Conservation (phyloP, 2,329 filamentous ascomycete genomes). For the Aspergillus viridinutans region DNA sequence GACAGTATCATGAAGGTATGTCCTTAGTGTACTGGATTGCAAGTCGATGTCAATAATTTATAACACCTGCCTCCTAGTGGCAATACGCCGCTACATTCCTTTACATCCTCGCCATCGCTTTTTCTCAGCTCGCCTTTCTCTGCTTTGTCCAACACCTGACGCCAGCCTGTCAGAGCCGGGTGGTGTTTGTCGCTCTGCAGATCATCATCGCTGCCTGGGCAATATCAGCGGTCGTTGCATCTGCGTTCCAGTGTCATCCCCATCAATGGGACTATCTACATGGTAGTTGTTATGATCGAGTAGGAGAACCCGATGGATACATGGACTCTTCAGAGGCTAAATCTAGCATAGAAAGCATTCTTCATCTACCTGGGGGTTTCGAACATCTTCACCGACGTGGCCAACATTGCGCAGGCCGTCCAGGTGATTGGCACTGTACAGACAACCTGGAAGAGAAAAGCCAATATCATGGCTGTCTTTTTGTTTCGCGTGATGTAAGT, state of each 20-base stretch:
- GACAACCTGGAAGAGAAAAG: slow-evolving; percentile 15
- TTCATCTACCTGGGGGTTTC: slow-evolving; percentile 23
- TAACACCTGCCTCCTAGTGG: slow-evolving; percentile 4
- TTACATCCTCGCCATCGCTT: slow-evolving; percentile 17
- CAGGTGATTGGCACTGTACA: slow-evolving; percentile 21
- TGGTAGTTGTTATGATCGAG: slow-evolving; percentile 18
- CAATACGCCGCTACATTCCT: slow-evolving; percentile 22
- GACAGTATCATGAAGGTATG: slow-evolving; percentile 19
- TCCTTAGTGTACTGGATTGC: neutral
- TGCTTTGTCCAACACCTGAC: slow-evolving; percentile 22
- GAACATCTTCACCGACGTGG: slow-evolving; percentile 23
- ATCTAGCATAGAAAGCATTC: slow-evolving; percentile 13
- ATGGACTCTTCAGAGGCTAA: neutral
- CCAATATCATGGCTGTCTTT: slow-evolving; percentile 16
- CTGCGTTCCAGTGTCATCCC: slow-evolving; percentile 17
- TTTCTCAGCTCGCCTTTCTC: slow-evolving; percentile 23
- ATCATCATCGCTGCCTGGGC: slow-evolving; percentile 13
- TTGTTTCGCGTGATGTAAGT: slow-evolving; percentile 22
- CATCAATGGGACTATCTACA: slow-evolving; percentile 19
- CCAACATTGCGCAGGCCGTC: slow-evolving; percentile 21
- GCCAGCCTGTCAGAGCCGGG: slow-evolving; percentile 14
- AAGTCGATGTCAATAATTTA: neutral
- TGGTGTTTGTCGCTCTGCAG: slow-evolving; percentile 13
- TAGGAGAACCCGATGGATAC: slow-evolving; percentile 2
- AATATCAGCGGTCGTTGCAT: slow-evolving; percentile 11